A percentile compares a stretch with the other conserved stretches of the same genome.
These are phyloP conservation scores for Aspergillus clavatus DNA, from an alignment of 2,329 filamentous ascomycete genomes.

Conservation along the genomic window DNA sequence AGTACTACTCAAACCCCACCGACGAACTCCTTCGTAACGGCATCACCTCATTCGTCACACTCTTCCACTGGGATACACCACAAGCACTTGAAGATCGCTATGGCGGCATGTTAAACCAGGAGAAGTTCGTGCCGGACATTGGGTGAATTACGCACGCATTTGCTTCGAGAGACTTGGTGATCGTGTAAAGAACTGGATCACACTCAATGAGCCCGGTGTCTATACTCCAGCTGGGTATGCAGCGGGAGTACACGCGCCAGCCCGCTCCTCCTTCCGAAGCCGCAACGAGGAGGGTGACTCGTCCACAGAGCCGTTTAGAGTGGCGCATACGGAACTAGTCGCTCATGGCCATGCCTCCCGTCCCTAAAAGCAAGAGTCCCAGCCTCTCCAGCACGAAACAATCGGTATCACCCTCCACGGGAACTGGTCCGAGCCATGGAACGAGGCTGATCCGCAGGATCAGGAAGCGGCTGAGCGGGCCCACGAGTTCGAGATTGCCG, in stretches of 20 bases:
- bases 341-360: slow-evolving; percentile 72
- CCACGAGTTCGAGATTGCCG: slow-evolving; percentile 74
- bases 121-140: slow-evolving; percentile 72
- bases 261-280: slow-evolving; percentile 64
- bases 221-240: slow-evolving; percentile 72
- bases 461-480: slow-evolving; percentile 68
- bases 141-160: slow-evolving; percentile 69
- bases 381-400: slow-evolving; percentile 61
- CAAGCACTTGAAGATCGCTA: slow-evolving; percentile 70
- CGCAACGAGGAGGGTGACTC: slow-evolving; percentile 68
- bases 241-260: slow-evolving; percentile 69
- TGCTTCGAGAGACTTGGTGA: slow-evolving; percentile 66
- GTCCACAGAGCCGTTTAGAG: slow-evolving; percentile 68
- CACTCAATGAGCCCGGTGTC: slow-evolving; percentile 81
- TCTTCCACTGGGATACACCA: slow-evolving; percentile 80
- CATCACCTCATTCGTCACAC: slow-evolving; percentile 71
- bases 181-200: slow-evolving; percentile 78
- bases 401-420: slow-evolving; percentile 80
- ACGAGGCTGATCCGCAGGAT: slow-evolving; percentile 64
- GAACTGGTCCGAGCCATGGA: slow-evolving; percentile 72
- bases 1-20: slow-evolving; percentile 69
- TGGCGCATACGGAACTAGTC: slow-evolving; percentile 70
- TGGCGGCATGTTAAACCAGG: slow-evolving; percentile 68
- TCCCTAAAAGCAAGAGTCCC: slow-evolving; percentile 72
- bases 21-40: slow-evolving; percentile 67